Conservation (phyloP, 768 basidiomycete genomes). For the Fistulinella prunicolor region DNA sequence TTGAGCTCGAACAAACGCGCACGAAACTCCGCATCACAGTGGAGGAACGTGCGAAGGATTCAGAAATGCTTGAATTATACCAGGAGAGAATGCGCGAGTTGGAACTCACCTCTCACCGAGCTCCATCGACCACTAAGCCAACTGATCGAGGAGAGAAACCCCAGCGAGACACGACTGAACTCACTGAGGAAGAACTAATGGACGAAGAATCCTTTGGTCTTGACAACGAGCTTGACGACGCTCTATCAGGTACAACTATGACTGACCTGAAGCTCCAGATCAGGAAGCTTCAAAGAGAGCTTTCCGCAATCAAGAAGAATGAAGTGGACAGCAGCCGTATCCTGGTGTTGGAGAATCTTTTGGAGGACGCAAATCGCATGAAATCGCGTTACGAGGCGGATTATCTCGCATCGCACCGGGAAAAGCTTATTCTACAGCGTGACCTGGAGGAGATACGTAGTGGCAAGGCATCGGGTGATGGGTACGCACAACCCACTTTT, state of each 20-base stretch:
- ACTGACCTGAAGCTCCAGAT: conserved; percentile 91
- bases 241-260: conserved; percentile 79
- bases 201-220: conserved; percentile 59
- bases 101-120: conserved; percentile 63
- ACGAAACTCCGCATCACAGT: conserved; percentile 64
- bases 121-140: conserved; percentile 32
- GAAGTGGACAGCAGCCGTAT: conserved; percentile 74
- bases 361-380: conserved; percentile 89
- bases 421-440: conserved; percentile 74
- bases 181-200: conserved; percentile 48
- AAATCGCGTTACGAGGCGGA: conserved; percentile 87
- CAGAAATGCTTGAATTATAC: conserved; percentile 82
- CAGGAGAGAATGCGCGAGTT: conserved; percentile 90
- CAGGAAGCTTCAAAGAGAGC: conserved; percentile 74
- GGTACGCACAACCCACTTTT: conserved; percentile 43
- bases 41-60: conserved; percentile 73
- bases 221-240: conserved; percentile 85
- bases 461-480: conserved; percentile 81
- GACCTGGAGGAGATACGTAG: conserved; percentile 87
- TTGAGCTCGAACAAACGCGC: conserved; percentile 73
- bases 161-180: conserved; percentile 23
- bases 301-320: conserved; percentile 70
- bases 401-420: conserved; percentile 80
- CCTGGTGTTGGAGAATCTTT: conserved; percentile 83
- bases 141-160: conserved; percentile 16